Evolutionary conservation across 2,329 filamentous ascomycete genomes (phyloP).

Genomic region (Penicillium sp.): DNA sequence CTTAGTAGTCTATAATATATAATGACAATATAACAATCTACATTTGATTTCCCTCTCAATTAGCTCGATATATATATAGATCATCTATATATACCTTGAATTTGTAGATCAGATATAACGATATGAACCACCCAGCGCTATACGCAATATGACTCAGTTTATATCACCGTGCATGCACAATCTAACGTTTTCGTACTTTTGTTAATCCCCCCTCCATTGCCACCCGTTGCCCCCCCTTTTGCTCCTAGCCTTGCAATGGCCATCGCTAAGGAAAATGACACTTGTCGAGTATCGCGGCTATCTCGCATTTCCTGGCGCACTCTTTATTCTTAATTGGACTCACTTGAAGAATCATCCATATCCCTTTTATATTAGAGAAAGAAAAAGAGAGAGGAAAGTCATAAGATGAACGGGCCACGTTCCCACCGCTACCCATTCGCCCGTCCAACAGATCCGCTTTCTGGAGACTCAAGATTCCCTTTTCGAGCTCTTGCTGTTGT

Average conservation of each 20-base stretch:
- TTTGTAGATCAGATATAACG: background rate
- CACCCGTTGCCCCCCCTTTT: background rate
- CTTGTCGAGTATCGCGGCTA: background rate
- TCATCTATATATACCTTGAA: background rate
- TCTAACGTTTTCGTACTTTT: background rate
- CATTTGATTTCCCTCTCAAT: background rate
- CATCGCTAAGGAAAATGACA: background rate
- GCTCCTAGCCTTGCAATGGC: background rate
- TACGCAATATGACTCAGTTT: background rate
- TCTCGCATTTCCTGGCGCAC: background rate
- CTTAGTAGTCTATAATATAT: background rate
- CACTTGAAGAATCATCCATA: background rate
- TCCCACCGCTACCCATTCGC: conserved; percentile 5
- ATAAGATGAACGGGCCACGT: conserved; percentile 3
- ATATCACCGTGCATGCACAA: background rate
- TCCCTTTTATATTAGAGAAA: background rate
- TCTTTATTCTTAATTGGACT: background rate
- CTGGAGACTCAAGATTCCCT: conserved; percentile 15
- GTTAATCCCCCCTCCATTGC: background rate
- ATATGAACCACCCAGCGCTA: background rate
- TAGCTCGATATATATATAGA: background rate
- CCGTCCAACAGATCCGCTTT: conserved; percentile 10
- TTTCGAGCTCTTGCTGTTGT: conserved; percentile 14
- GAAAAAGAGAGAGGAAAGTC: background rate
- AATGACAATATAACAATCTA: background rate